Evolutionary conservation across 2,329 filamentous ascomycete species (phyloP).

Genomic region (Coniochaeta pulveracea): DNA sequence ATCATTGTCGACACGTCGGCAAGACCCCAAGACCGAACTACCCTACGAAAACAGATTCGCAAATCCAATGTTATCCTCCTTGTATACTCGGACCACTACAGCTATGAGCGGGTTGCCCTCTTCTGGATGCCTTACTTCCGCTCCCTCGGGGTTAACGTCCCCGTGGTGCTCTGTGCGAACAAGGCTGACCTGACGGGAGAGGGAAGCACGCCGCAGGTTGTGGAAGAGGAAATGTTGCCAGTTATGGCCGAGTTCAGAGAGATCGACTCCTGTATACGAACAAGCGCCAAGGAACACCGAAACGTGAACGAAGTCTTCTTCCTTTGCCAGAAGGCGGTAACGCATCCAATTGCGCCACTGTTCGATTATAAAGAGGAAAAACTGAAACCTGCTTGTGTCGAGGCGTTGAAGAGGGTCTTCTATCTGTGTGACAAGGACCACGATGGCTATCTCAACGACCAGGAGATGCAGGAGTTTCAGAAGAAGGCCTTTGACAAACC

Average conservation of each 20-base stretch:
- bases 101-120: slow-evolving; percentile 90
- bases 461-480: slow-evolving; percentile 87
- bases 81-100: slow-evolving; percentile 97
- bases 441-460: slow-evolving; percentile 81
- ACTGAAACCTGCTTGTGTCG: slow-evolving; percentile 80
- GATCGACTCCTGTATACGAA: slow-evolving; percentile 94
- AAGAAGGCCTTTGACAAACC: slow-evolving; percentile 85
- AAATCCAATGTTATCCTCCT: slow-evolving; percentile 96
- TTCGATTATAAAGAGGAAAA: slow-evolving; percentile 91
- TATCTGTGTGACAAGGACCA: slow-evolving; percentile 95
- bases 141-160: slow-evolving; percentile 95
- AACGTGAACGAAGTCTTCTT: slow-evolving; percentile 98
- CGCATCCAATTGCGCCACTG: slow-evolving; percentile 88
- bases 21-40: slow-evolving; percentile 83
- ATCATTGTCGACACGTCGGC: slow-evolving; percentile 97
- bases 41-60: slow-evolving; percentile 83
- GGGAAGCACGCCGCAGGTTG: slow-evolving; percentile 68
- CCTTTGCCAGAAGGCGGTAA: slow-evolving; percentile 95
- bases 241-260: slow-evolving; percentile 98
- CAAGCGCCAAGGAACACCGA: slow-evolving; percentile 80
- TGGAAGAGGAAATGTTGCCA: slow-evolving; percentile 95
- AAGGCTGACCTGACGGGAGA: slow-evolving; percentile 81
- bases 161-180: slow-evolving; percentile 92
- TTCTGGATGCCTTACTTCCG: slow-evolving; percentile 99
- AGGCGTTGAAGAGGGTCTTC: slow-evolving; percentile 81